Evolutionary conservation across 345 rosid genomes (phyloP), one percentile per base, ranked within the genome.

Genomic region (Citrus inodora): DNA sequence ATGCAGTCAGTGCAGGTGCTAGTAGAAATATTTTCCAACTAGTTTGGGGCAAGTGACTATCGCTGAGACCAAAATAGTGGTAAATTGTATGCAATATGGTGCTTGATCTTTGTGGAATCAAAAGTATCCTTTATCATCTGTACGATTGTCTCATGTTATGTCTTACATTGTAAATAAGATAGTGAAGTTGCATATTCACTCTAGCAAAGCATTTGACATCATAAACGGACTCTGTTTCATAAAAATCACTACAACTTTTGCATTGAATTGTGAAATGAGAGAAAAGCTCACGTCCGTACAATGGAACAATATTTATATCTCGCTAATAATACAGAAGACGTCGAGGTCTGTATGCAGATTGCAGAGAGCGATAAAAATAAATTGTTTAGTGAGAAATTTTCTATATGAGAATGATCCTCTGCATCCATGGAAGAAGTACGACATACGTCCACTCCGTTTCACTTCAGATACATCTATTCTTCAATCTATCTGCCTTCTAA

Each of bases 1-100:
- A 81, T 53, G 71, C 74, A 65, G 81, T 92, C 71, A 85, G 76
- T 67, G 81, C 87, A 61, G 77, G 76, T 80, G 92, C 93, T 24
- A 92, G 94, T 72, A 87, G 80, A 78, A 89, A 89, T 71, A 89
- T 90, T 76, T 92, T 87, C 79, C 85, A 74, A 56, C 79, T 90
- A 73, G 88, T 92, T 63, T 92, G 97, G 92, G 88, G 84, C 65
- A 83, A 85, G 59, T 82, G 75, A 83, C 38, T 25, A 16, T 46
- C 5, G 33, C 16, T 30, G 35, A 42, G 63, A 62, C 53, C 19
- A 60, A 22, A 32, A 64, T 21, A 70, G 56, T 64, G 48, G 8
- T 70, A 35, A 2, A 53, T 55, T 37, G 35, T 37, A 25, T 46
- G 51, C 51, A 48, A 7, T 67, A 7, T 7, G 46, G 56, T 48